These are phyloP conservation scores for Aspergillus sp. DNA, from an alignment of 2,329 filamentous ascomycete species.

Conservation along the genomic window DNA sequence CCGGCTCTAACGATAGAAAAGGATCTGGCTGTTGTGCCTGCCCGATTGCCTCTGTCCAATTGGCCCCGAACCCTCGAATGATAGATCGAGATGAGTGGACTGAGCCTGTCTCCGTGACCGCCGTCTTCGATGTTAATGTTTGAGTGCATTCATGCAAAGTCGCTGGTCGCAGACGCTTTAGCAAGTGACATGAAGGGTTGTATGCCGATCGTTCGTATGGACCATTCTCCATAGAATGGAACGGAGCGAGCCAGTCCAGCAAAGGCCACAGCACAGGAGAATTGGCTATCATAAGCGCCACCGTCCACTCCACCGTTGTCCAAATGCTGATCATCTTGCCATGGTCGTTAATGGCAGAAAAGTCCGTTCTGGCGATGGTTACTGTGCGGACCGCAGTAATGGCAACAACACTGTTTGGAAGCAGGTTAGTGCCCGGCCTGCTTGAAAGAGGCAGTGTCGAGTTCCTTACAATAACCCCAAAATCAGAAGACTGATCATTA, in stretches of 20 bases:
- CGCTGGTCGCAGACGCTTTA: not conserved
- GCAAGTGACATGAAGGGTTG: not conserved
- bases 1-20: slow-evolving; percentile 2
- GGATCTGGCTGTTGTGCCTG: not conserved
- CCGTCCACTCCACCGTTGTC: slow-evolving; percentile 6
- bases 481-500: not conserved
- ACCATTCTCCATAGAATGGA: not conserved
- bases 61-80: not conserved
- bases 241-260: not conserved
- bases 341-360: not conserved
- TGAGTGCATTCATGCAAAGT: not conserved
- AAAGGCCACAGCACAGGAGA: slow-evolving; percentile 1
- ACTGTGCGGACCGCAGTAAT: not conserved
- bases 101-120: not conserved
- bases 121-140: not conserved
- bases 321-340: slow-evolving; percentile 12
- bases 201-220: not conserved
- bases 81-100: slow-evolving; percentile 5
- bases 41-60: slow-evolving; percentile 1
- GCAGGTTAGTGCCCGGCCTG: not conserved
- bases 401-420: not conserved
- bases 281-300: slow-evolving; percentile 8
- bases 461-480: slow-evolving; percentile 5
- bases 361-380: slow-evolving; percentile 1
- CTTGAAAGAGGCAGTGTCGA: not conserved